These are phyloP conservation scores for Annulohypoxylon moriforme DNA, from an alignment of 495 filamentous ascomycete species.

Conservation along the genomic window DNA sequence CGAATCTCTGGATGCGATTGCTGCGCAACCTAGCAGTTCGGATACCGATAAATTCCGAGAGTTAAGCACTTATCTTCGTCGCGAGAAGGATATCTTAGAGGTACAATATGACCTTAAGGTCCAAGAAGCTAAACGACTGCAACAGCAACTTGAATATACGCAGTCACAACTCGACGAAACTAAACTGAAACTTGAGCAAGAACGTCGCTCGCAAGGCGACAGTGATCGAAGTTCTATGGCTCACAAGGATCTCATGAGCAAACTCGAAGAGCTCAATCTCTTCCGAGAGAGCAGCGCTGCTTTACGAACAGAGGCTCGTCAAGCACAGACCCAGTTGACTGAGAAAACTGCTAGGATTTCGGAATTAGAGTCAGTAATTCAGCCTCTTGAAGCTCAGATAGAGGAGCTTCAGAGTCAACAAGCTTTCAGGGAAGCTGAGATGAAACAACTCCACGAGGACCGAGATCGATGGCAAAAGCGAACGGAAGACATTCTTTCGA, in stretches of 20 bases:
- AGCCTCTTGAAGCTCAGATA: slow-evolving; percentile 82
- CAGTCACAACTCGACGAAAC: slow-evolving; percentile 88
- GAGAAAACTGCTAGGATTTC: slow-evolving; percentile 80
- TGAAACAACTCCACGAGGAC: slow-evolving; percentile 85
- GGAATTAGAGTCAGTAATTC: slow-evolving; percentile 77
- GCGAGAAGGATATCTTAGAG: slow-evolving; percentile 97
- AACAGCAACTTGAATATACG: slow-evolving; percentile 88
- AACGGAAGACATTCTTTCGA: slow-evolving; percentile 91
- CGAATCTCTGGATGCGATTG: slow-evolving; percentile 52
- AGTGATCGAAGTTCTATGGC: slow-evolving; percentile 74
- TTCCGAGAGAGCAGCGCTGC: slow-evolving; percentile 93
- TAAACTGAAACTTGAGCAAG: slow-evolving; percentile 85
- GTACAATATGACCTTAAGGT: slow-evolving; percentile 90
- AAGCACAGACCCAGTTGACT: slow-evolving; percentile 76
- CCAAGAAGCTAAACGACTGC: slow-evolving; percentile 85
- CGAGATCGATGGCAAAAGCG: slow-evolving; percentile 93
- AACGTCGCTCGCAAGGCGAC: slow-evolving; percentile 80
- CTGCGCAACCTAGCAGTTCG: slow-evolving; percentile 50
- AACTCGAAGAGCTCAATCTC: slow-evolving; percentile 91
- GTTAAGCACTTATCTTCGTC: slow-evolving; percentile 88
- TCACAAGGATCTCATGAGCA: slow-evolving; percentile 91
- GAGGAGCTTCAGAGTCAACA: slow-evolving; percentile 82
- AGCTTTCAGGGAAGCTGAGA: slow-evolving; percentile 83
- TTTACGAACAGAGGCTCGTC: slow-evolving; percentile 83
- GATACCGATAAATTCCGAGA: slow-evolving; percentile 77